Evolutionary conservation across 352 stramenopile species (phyloP).

Genomic region (Discostella stelligera): DNA sequence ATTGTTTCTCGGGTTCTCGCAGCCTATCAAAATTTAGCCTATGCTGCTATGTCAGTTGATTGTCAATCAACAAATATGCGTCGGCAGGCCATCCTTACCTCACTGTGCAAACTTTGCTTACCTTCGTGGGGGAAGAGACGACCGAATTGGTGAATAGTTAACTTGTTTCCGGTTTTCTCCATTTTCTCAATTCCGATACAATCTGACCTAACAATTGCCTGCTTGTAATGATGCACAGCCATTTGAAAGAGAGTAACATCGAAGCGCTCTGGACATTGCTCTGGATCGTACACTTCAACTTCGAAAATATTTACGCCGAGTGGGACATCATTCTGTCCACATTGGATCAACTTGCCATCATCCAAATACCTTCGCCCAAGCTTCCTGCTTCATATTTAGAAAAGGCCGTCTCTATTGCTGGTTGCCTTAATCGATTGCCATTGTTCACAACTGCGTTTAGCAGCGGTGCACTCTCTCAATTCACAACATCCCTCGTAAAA

Average conservation of each 20-base stretch:
- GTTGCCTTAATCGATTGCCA: conserved; percentile 65
- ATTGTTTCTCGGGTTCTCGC: conserved; percentile 64
- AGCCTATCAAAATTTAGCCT: conserved; percentile 69
- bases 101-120: conserved; percentile 82
- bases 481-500: conserved; percentile 60
- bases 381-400: conserved; percentile 58
- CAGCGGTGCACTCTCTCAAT: conserved; percentile 52
- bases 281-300: conserved; percentile 72
- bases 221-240: conserved; percentile 14
- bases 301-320: conserved; percentile 72
- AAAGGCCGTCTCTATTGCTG: conserved; percentile 61
- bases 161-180: background rate
- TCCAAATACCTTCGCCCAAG: conserved; percentile 71
- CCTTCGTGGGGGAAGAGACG: conserved; percentile 76
- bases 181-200: background rate
- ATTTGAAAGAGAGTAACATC: conserved; percentile 76
- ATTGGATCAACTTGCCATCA: conserved; percentile 75
- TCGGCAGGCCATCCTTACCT: conserved; percentile 68
- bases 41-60: conserved; percentile 55
- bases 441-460: conserved; percentile 79
- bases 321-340: conserved; percentile 78
- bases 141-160: conserved; percentile 33
- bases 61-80: conserved; percentile 48
- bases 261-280: conserved; percentile 67
- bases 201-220: conserved; percentile 5